phyloP scores from a whole-genome alignment of 768 basidiomycete species.

The Mycena filopes region DNA sequence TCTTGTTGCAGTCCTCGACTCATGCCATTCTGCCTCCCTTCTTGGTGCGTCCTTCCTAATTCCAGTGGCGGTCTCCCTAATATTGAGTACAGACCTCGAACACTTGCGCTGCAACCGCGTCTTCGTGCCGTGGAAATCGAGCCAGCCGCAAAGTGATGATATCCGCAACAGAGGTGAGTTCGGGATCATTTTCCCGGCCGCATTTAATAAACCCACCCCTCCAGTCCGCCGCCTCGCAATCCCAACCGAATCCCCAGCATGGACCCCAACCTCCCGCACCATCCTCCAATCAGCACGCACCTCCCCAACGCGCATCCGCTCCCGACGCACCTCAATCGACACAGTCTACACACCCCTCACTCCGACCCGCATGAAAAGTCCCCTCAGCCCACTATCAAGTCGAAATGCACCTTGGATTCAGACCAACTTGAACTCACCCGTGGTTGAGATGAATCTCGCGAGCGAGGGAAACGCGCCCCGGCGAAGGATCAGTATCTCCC shows the following conservation, averaged over 20 bases:
- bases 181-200: too few species aligned
- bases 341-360: slow-evolving; percentile 12
- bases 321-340: slow-evolving; percentile 25
- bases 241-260: slow-evolving; percentile 13
- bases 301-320: slow-evolving; percentile 20
- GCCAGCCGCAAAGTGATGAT: slow-evolving; percentile 16
- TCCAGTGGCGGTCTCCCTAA: too few species aligned
- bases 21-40: slow-evolving; percentile 39
- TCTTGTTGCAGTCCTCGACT: slow-evolving; percentile 34
- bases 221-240: slow-evolving; percentile 23
- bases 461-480: background rate
- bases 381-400: background rate
- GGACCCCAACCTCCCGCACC: background rate
- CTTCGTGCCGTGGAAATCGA: slow-evolving; percentile 31
- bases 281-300: slow-evolving; percentile 13
- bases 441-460: too few species aligned
- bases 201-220: background rate
- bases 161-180: slow-evolving; percentile 11
- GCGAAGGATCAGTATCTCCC: slow-evolving; percentile 4
- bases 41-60: slow-evolving; percentile 30
- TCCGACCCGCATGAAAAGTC: slow-evolving; percentile 9
- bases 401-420: background rate
- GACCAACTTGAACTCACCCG: slow-evolving; percentile 4
- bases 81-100: slow-evolving; percentile 20
- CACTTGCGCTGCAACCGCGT: slow-evolving; percentile 32